Base-by-base conservation (phyloP, 169 alveolate species). In the Plasmodium falciparum region DNA sequence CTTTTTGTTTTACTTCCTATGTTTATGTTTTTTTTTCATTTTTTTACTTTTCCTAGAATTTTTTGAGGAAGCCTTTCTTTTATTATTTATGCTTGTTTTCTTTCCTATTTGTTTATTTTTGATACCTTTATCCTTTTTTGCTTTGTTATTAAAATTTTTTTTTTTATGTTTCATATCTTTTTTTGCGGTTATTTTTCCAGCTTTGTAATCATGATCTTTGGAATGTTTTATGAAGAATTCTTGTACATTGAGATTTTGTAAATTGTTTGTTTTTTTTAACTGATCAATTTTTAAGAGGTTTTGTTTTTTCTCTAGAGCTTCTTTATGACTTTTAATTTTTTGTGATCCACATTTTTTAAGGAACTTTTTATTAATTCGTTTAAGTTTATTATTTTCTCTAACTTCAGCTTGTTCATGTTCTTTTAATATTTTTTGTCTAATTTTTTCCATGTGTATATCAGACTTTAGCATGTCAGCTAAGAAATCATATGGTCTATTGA, bases 401-500 rank as follows among this genome's bases (percentile, higher is more conserved):
- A 49, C 43, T 76, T 76, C 89, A 3, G 63, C 45, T 24, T 39
- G 26, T 43, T 76, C 89, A 29, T 76, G 89, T n/a, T 65, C 75
- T 58, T 65, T 65, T 11, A 76, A 20, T 22, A 76, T 54, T 17
- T 76, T 63, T 11, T 47, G 47, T 22, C 89, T 62, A 3, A 76
- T 75, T 33, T 54, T 76, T 50, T 76, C 89, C 89, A 76, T 76
- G 24, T 76, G 89, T 50, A 65, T 3, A 43, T 76, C 89, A 24
- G 71, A 63, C 39, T 76, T 76, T 45, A 76, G 1, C 89, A 76
- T 76, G 2, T 76, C 89, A 2, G 89, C 89, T 50, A 76, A 49
- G 13, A 76, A 76, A 58, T 76, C 89, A 43, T 76, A 76, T 22
- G 89, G 89, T 43, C 89, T 76, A 69, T 76, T 76, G 47, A 76